A percentile compares a stretch with the other conserved stretches of the same genome.
phyloP scores from a whole-genome alignment of 2,329 filamentous ascomycete species.

The Alternaria longipes region DNA sequence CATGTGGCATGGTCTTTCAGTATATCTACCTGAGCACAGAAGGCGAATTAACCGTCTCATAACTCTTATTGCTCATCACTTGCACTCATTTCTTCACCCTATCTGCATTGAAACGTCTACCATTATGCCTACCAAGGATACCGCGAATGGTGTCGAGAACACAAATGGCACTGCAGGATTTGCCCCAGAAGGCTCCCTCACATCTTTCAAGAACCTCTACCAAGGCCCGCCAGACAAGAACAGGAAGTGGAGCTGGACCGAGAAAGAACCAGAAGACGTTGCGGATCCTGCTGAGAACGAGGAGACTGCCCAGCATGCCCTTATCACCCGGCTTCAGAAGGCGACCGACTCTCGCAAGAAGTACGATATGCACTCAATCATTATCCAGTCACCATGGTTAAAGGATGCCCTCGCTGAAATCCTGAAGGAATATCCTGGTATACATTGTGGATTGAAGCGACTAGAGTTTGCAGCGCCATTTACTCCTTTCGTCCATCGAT shows the following conservation, averaged over 20 bases:
- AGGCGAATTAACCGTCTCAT: neutral
- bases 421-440: conserved; percentile 66
- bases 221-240: conserved; percentile 36
- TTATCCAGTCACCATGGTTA: conserved; percentile 70
- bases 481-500: conserved; percentile 71
- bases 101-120: neutral
- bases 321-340: conserved; percentile 51
- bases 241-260: conserved; percentile 38
- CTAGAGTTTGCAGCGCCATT: conserved; percentile 70
- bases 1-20: neutral
- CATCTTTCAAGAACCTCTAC: conserved; percentile 33
- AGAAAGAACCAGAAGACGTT: conserved; percentile 36
- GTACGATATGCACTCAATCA: conserved; percentile 68
- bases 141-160: conserved; percentile 11
- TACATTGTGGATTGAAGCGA: conserved; percentile 67
- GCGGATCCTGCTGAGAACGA: conserved; percentile 63
- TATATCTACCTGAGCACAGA: neutral
- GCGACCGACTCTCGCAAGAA: conserved; percentile 65
- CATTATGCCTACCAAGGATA: conserved; percentile 7
- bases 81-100: neutral
- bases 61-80: neutral
- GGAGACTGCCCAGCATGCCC: conserved; percentile 67
- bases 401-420: conserved; percentile 66
- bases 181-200: conserved; percentile 25
- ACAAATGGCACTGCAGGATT: conserved; percentile 2